Evolutionary conservation across 2,329 filamentous ascomycete genomes (phyloP).

Genomic region (Talaromyces piceae): DNA sequence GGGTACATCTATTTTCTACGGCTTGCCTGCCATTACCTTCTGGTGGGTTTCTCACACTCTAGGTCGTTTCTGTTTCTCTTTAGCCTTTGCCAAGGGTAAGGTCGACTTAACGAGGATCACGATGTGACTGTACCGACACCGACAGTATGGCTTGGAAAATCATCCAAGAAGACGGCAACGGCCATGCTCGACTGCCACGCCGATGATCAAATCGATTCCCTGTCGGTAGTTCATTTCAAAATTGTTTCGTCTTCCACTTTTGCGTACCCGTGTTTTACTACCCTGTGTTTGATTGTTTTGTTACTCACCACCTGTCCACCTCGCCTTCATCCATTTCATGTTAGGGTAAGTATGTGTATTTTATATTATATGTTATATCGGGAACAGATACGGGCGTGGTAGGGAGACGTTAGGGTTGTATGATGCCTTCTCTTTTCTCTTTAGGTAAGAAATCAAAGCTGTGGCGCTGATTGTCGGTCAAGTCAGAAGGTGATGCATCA

Average conservation of each 20-base stretch:
- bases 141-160: neutral
- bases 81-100: conserved; percentile 30
- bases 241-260: conserved; percentile 11
- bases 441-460: conserved; percentile 9
- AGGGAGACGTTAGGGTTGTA: conserved; percentile 1
- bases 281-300: conserved; percentile 19
- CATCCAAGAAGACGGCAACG: neutral
- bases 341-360: conserved; percentile 38
- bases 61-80: conserved; percentile 19
- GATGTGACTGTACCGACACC: neutral
- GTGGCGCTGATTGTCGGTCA: neutral
- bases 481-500: neutral
- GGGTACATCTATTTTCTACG: conserved; percentile 1
- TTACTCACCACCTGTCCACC: neutral
- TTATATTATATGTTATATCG: neutral
- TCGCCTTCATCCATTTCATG: conserved; percentile 16
- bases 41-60: conserved; percentile 38
- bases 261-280: conserved; percentile 13
- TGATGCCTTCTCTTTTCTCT: conserved; percentile 1
- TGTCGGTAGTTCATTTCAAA: neutral
- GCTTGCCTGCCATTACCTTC: conserved; percentile 21
- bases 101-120: conserved; percentile 21
- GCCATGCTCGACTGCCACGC: neutral
- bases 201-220: neutral
- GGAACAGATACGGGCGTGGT: conserved; percentile 17